Evolutionary conservation across 305 asterid genomes (phyloP), one percentile per base, ranked within the genome.

Genomic region (Nicotiana rustica): DNA sequence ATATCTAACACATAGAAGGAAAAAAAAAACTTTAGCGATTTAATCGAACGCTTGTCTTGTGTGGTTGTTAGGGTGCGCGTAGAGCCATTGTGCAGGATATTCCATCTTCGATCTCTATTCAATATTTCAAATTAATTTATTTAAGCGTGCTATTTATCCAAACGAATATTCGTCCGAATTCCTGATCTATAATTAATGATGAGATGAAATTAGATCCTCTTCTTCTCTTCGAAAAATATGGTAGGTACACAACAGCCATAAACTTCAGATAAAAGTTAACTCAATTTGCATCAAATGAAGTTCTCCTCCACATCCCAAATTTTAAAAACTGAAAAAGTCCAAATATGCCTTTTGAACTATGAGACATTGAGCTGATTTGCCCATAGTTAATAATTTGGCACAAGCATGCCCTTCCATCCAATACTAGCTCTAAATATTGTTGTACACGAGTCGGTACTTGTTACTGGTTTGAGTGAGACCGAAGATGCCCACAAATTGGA

Each of bases 151-250:
- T 52, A 5, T 29, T 52, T 75, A 25, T 75, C 29, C 80, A 52
- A 52, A 75, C 62, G 65, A 75, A 75, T 75, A 75, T 75, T 52
- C 80, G 80, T 75, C 65, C 44, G 3, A 75, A 29, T 75, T 65
- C 29, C 80, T 8, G 31, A 29, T 49, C 17, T 75, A 75, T 75
- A 25, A 69, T 47, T 47, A 71, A 47, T 18, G 47, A 12, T 52
- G 35, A 75, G 47, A 2, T 49, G 29, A 75, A 52, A 73, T 73
- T 75, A 75, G 0, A 75, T 52, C 17, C 44, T 59, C 61, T 56
- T 2, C 61, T 56, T 56, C 61, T 15, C 64, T 59, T 17, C 9
- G 2, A 55, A 55, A 14, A 14, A 55, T 55, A 5, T 55, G n/a
- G 60, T 55, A 14, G 60, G 41, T 47, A 73, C 41, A 49, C 41